A percentile compares a stretch with the other conserved stretches of the same genome.
Conservation (phyloP, 176 grass and related monocot species). For the Musa troglodytarum region DNA sequence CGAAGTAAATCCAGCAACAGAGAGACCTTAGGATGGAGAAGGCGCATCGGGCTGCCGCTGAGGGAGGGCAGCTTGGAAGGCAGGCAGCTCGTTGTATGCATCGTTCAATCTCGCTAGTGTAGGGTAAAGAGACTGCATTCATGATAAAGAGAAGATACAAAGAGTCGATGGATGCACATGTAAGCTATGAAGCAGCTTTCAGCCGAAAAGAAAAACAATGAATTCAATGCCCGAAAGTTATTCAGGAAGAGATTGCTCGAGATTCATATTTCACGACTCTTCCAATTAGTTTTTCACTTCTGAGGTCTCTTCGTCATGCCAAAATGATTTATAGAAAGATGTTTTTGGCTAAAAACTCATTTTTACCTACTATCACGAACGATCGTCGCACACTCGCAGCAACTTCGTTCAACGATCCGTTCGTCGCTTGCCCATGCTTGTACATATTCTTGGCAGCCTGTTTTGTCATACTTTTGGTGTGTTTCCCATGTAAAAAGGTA, state of each 20-base stretch:
- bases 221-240: not conserved
- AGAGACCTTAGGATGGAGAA: constrained; percentile 28
- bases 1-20: not conserved
- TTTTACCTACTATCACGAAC: too few species aligned
- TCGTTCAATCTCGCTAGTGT: constrained; percentile 42
- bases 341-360: not conserved
- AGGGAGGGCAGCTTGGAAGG: constrained; percentile 65
- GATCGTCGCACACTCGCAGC: too few species aligned
- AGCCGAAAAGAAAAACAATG: not conserved
- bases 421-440: too few species aligned
- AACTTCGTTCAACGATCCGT: too few species aligned
- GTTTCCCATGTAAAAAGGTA: too few species aligned
- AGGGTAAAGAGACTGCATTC: constrained; percentile 45
- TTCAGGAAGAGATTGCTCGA: too few species aligned
- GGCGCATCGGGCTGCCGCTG: constrained; percentile 62
- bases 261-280: too few species aligned
- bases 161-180: not conserved
- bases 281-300: not conserved
- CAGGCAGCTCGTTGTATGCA: constrained; percentile 49
- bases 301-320: not conserved
- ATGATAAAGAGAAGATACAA: constrained; percentile 1
- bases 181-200: not conserved
- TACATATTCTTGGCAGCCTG: too few species aligned
- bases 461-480: too few species aligned
- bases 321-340: not conserved